Base-by-base conservation (phyloP, 2,329 filamentous ascomycete species). In the Byssothecium circinans region DNA sequence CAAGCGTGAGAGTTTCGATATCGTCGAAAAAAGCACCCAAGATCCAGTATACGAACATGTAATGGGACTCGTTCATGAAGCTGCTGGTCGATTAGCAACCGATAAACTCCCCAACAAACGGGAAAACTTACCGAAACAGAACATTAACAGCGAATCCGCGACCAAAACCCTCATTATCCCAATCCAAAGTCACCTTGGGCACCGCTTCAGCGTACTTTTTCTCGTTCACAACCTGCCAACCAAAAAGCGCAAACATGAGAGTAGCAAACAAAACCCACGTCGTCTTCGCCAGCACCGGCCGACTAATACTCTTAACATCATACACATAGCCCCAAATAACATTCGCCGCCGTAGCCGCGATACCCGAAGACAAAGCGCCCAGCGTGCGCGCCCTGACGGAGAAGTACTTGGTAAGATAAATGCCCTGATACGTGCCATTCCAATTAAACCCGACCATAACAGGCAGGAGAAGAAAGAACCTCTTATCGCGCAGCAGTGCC, bases 391-490 rank as follows among this genome's bases (percentile, higher is more conserved):
- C 65, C 2, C 78, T 72, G 2, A 80, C 78, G 3, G 75, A 78
- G 53, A 80, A 80, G 64, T 80, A 80, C 20, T 72, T 75, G 8
- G 78, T 75, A 14, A 80, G 68, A 54, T 81, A 81, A 15, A 79
- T 79, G 6, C 78, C 76, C 18, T 78, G 65, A 20, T 81, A 81
- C 0, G 77, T 78, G 23, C 58, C 62, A 50, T 78, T 80, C 74
- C 78, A 81, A 48, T 78, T 75, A 53, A 78, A 78, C 0, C 76
- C 75, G 0, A 79, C 57, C 15, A 80, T 69, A 14, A 81, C 70
- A 0, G 78, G 78, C 23, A 4, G 80, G 10, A 81, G 61, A 0
- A 81, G 67, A 42, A 72, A 74, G 52, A 81, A 76, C 11, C 78
- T 69, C 52, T 71, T 75, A 34, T 70, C 67, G 45, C 63, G 71